Percentiles rank a stretch among this genome's conserved stretches.
phyloP scores from a whole-genome alignment of 306 rosid species.

The Castanea sativa region DNA sequence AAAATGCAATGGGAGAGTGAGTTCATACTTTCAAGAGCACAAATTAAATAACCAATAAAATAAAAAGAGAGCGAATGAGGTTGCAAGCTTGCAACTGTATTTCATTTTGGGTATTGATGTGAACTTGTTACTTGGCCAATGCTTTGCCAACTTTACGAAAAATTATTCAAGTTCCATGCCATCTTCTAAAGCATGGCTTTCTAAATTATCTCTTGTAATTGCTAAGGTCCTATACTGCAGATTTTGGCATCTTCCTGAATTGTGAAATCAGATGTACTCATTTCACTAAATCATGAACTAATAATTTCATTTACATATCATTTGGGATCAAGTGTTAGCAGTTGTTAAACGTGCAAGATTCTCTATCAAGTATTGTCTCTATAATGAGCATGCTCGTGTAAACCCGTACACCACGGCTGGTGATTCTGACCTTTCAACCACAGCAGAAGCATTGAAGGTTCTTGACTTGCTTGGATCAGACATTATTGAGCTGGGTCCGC shows the following conservation, averaged over 20 bases:
- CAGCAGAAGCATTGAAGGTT: conserved; percentile 84
- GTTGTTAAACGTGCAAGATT: neutral
- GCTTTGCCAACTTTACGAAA: too few species aligned
- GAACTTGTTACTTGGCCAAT: too few species aligned
- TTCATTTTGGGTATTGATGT: too few species aligned
- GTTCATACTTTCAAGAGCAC: too few species aligned
- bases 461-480: conserved; percentile 79
- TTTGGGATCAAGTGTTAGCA: neutral
- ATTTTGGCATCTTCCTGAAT: neutral
- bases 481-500: conserved; percentile 89
- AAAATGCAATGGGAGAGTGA: too few species aligned
- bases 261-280: neutral
- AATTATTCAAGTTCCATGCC: neutral
- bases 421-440: conserved; percentile 90
- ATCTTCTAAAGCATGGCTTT: neutral
- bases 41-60: too few species aligned
- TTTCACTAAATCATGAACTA: neutral
- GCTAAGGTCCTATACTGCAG: neutral
- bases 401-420: conserved; percentile 82
- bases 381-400: conserved; percentile 25
- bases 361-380: conserved; percentile 11
- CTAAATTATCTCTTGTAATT: neutral
- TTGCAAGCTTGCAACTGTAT: too few species aligned
- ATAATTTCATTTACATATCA: neutral
- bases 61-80: too few species aligned